Evolutionary conservation across 108 stramenopile genomes (phyloP).

Genomic region (Phaeodactylum tricornutum): DNA sequence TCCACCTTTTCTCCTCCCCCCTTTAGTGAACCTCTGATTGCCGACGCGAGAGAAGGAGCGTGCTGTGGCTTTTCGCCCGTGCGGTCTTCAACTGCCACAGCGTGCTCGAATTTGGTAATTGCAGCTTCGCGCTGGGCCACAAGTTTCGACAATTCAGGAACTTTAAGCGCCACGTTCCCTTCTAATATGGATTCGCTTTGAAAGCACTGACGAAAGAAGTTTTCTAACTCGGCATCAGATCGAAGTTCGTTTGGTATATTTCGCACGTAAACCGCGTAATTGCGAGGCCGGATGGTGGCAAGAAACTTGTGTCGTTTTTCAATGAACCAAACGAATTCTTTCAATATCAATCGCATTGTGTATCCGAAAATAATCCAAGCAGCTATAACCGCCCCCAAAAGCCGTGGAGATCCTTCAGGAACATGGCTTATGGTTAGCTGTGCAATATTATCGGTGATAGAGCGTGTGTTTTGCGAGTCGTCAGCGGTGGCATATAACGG

Average conservation of each 20-base stretch:
- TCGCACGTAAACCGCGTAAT: constrained; percentile 41
- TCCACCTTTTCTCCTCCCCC: neutral
- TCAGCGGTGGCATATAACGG: constrained; percentile 34
- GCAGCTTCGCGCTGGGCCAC: constrained; percentile 7
- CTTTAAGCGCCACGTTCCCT: constrained; percentile 12
- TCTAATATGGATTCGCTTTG: constrained; percentile 13
- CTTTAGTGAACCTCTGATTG: too few species aligned
- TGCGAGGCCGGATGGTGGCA: constrained; percentile 20
- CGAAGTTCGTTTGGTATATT: constrained; percentile 38
- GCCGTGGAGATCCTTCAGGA: constrained; percentile 20
- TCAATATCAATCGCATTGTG: constrained; percentile 43
- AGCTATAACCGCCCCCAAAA: constrained; percentile 38
- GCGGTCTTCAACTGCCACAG: constrained; percentile 14
- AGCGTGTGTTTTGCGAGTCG: neutral
- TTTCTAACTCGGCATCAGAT: constrained; percentile 18
- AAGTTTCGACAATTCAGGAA: constrained; percentile 18
- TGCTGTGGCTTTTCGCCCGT: constrained; percentile 9
- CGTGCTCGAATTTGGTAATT: constrained; percentile 26
- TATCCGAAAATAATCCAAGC: constrained; percentile 58
- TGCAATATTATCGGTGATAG: constrained; percentile 14
- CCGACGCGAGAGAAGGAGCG: too few species aligned
- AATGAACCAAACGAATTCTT: constrained; percentile 60
- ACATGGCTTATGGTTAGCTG: constrained; percentile 23
- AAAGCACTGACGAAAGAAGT: constrained; percentile 36
- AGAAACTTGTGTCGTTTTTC: constrained; percentile 35